phyloP scores from a whole-genome alignment of 306 rosid species.

The Cucurbita moschata region DNA sequence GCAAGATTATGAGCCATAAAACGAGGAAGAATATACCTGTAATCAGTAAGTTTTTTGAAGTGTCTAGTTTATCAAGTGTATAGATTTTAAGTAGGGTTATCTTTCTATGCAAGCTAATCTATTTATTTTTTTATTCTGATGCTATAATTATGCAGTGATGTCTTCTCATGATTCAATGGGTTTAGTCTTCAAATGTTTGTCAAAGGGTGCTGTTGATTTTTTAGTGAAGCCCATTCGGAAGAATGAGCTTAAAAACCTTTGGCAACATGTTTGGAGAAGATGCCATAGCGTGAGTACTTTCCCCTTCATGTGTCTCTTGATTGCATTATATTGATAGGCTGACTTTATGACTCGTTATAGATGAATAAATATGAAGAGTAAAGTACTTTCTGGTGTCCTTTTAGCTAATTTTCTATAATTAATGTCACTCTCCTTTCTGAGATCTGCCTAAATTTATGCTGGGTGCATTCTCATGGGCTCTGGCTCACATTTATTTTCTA shows the following conservation, averaged over 20 bases:
- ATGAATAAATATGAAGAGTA: not conserved
- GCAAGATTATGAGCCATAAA: constrained; percentile 76
- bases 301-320: not conserved
- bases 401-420: not conserved
- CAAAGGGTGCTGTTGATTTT: constrained; percentile 95
- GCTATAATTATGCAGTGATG: constrained; percentile 81
- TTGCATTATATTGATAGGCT: not conserved
- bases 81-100: constrained; percentile 7
- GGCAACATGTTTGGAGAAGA: constrained; percentile 99
- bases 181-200: constrained; percentile 88
- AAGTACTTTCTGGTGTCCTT: not conserved
- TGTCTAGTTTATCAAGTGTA: not conserved
- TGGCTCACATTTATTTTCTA: not conserved
- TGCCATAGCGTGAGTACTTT: constrained; percentile 77
- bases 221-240: constrained; percentile 90
- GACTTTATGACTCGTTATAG: not conserved
- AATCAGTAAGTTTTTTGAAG: constrained; percentile 55
- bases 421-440: not conserved
- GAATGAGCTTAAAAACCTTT: constrained; percentile 92
- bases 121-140: constrained; percentile 28
- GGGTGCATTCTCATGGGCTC: not conserved
- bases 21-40: constrained; percentile 70
- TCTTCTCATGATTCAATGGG: constrained; percentile 94
- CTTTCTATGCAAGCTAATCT: constrained; percentile 24
- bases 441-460: not conserved